Evolutionary conservation across 2,329 filamentous ascomycete genomes (phyloP).

Genomic region (Boeremia lycopersici): DNA sequence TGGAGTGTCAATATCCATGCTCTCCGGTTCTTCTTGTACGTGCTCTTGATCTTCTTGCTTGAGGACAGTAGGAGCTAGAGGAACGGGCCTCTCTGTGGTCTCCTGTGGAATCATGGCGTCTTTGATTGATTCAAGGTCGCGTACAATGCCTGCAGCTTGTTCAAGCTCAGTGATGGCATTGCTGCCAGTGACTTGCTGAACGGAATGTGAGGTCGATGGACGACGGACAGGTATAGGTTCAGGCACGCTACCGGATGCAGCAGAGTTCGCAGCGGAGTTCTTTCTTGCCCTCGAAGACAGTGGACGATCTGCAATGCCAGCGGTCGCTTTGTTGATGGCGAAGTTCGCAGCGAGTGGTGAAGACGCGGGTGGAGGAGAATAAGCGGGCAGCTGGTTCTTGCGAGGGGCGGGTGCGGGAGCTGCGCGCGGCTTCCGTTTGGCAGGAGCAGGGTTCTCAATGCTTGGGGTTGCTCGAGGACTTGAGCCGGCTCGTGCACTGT

Average conservation of each 20-base stretch:
- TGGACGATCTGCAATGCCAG: slow-evolving; percentile 59
- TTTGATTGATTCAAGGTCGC: slow-evolving; percentile 32
- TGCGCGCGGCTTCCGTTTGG: slow-evolving; percentile 75
- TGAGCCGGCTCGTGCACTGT: slow-evolving; percentile 47
- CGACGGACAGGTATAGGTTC: slow-evolving; percentile 42
- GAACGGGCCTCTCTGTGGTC: slow-evolving; percentile 26
- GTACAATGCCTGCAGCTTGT: slow-evolving; percentile 36
- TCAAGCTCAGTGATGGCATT: slow-evolving; percentile 42
- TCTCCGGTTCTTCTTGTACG: slow-evolving; percentile 48
- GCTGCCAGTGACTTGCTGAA: slow-evolving; percentile 34
- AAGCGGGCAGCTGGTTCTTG: slow-evolving; percentile 66
- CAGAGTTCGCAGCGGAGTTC: slow-evolving; percentile 61
- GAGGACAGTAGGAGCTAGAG: slow-evolving; percentile 57
- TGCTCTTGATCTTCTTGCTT: slow-evolving; percentile 58
- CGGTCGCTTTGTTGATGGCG: slow-evolving; percentile 60
- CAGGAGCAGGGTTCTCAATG: slow-evolving; percentile 49
- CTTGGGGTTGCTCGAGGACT: slow-evolving; percentile 74
- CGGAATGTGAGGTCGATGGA: slow-evolving; percentile 46
- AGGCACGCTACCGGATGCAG: slow-evolving; percentile 57
- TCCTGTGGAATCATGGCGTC: slow-evolving; percentile 41
- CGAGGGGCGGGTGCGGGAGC: slow-evolving; percentile 72
- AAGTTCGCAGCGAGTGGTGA: slow-evolving; percentile 76
- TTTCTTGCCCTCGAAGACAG: slow-evolving; percentile 75
- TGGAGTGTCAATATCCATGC: slow-evolving; percentile 43
- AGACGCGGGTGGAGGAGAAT: slow-evolving; percentile 74